phyloP scores from a whole-genome alignment of 1,284 basidiomycete genomes.

The Papiliotrema flavescens region DNA sequence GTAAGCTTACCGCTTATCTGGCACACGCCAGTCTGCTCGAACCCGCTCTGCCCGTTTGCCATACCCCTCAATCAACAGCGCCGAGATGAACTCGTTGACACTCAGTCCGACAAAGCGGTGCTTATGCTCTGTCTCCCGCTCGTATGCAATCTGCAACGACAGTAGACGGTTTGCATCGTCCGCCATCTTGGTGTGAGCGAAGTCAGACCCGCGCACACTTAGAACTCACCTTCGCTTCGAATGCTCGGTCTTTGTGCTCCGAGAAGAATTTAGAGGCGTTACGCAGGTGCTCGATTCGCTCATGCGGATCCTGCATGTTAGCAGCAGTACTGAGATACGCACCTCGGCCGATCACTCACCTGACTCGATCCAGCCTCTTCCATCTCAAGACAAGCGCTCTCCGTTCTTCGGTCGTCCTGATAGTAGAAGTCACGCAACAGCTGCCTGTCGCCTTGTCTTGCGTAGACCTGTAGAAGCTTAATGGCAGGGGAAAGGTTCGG shows the following conservation, averaged over 20 bases:
- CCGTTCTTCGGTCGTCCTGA: constrained; percentile 90
- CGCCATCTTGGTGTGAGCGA: constrained; percentile 62
- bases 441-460: constrained; percentile 80
- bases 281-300: constrained; percentile 69
- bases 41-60: constrained; percentile 81
- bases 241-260: constrained; percentile 84
- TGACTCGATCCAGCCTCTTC: constrained; percentile 69
- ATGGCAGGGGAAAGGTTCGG: constrained; percentile 66
- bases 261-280: constrained; percentile 86
- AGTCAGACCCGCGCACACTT: background rate
- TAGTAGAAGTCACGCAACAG: constrained; percentile 96
- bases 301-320: constrained; percentile 59
- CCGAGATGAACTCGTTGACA: constrained; percentile 75
- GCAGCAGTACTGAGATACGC: constrained; percentile 5
- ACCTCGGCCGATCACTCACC: constrained; percentile 48
- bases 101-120: constrained; percentile 72
- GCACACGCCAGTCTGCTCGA: constrained; percentile 80
- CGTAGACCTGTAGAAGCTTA: constrained; percentile 79
- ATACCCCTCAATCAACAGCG: constrained; percentile 71
- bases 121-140: constrained; percentile 77
- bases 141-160: constrained; percentile 74
- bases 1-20: constrained; percentile 70
- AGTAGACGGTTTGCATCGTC: constrained; percentile 80
- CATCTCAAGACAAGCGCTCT: constrained; percentile 79
- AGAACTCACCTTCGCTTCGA: constrained; percentile 76